Evolutionary conservation across 1,139 yeast species (phyloP), one percentile per base, ranked within the genome.

Genomic region (Nakaseomyces sp.): DNA sequence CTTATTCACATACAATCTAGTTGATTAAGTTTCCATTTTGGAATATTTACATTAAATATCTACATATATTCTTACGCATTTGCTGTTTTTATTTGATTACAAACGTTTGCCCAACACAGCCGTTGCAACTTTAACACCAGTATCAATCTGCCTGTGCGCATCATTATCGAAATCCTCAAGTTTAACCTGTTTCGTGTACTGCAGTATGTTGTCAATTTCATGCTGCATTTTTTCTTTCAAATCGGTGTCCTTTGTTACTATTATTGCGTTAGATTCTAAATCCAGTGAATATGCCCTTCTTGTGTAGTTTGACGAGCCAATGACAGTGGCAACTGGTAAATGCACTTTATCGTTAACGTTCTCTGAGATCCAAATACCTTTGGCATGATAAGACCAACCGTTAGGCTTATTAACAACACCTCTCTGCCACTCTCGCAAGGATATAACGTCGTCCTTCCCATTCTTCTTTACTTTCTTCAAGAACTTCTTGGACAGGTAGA

Each of bases 361-460:
- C 6, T 74, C 74, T 6, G 79, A 72, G 1, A 86, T 67, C 98
- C 98, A 91, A 13, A 88, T 69, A 0, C 99, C 99, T 61, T 91
- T 91, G n/a, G 98, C 98, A 60, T 91, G 99, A 62, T 91, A 91
- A 0, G 96, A 86, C 98, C 98, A 91, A 1, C 98, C 97, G 28
- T 71, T 76, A 0, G 79, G 75, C 10, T 85, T 76, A 56, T 87
- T 87, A 7, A 88, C 95, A 1, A 77, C 67, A 1, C 98, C 98
- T 42, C 76, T 77, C 57, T 77, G 76, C 98, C 98, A 93, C 63
- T 91, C 97, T 46, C 70, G 73, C 32, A 91, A 68, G 13, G 69
- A 65, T 28, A 89, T 77, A 17, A 70, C 57, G 5, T 70, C 56
- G 13, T 69, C 65, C 52, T 73, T 76, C 1, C 75, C 73, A 28